phyloP scores from a whole-genome alignment of 116 monocot species.

The Posidonia oceanica region DNA sequence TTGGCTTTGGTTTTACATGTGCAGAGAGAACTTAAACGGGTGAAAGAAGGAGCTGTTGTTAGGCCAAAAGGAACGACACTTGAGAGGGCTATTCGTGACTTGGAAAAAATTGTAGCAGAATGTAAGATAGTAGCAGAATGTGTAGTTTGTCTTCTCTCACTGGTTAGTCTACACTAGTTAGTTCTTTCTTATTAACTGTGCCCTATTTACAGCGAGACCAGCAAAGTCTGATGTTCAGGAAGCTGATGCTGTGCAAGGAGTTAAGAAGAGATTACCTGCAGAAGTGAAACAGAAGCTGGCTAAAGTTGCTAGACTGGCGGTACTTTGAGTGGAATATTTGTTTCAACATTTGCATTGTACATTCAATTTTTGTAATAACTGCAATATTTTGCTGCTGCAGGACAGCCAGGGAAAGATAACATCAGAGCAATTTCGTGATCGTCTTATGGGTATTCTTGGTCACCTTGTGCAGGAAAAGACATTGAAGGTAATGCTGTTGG shows the following conservation, averaged over 20 bases:
- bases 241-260: constrained; percentile 41
- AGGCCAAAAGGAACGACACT: constrained; percentile 70
- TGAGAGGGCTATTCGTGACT: constrained; percentile 83
- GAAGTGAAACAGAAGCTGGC: constrained; percentile 90
- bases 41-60: constrained; percentile 30
- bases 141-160: no score
- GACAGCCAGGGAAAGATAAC: constrained; percentile 64
- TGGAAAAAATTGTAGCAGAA: constrained; percentile 70
- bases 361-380: neutral
- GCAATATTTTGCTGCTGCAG: constrained; percentile 28
- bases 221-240: constrained; percentile 43
- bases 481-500: constrained; percentile 49
- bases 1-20: neutral
- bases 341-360: no score
- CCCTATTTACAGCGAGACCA: constrained; percentile 50
- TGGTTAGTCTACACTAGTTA: neutral
- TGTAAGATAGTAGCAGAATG: constrained; percentile 31
- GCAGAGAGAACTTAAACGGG: constrained; percentile 8
- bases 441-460: constrained; percentile 91
- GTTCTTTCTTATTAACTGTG: neutral
- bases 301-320: constrained; percentile 97
- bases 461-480: constrained; percentile 74
- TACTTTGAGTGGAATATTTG: constrained; percentile 68
- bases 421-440: constrained; percentile 60
- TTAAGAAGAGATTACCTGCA: constrained; percentile 82